phyloP scores from a whole-genome alignment of 176 grass and related monocot genomes.

The Lolium rigidum region DNA sequence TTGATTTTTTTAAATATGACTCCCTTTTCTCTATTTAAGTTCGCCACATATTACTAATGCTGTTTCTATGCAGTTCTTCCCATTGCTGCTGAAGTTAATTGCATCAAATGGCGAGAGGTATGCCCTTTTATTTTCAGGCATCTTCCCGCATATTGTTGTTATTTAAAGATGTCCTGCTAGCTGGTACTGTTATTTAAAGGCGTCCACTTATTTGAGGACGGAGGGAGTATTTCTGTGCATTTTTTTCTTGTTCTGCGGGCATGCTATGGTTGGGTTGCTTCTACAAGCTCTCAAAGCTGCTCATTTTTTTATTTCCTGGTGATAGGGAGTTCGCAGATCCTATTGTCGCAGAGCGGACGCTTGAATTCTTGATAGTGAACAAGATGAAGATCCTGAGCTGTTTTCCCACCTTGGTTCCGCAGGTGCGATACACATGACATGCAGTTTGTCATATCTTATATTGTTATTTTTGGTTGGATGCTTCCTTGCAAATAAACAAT shows the following conservation, averaged over 20 bases:
- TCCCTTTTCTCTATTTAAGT: slow-evolving; percentile 12
- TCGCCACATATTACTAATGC: slow-evolving; percentile 19
- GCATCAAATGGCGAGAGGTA: slow-evolving; percentile 96
- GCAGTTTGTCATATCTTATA: background rate
- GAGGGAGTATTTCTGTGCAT: background rate
- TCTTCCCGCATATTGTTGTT: slow-evolving; percentile 20
- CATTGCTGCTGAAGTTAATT: slow-evolving; percentile 86
- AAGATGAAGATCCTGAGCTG: slow-evolving; percentile 70
- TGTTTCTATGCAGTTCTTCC: slow-evolving; percentile 80
- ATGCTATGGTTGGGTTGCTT: background rate
- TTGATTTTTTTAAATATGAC: slow-evolving; percentile 12
- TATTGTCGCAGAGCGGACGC: slow-evolving; percentile 65
- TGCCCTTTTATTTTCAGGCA: slow-evolving; percentile 29
- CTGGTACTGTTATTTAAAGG: background rate
- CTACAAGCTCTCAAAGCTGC: background rate
- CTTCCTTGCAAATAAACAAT: background rate
- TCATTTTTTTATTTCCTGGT: slow-evolving; percentile 24
- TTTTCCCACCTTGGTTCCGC: slow-evolving; percentile 74
- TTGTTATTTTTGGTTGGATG: background rate
- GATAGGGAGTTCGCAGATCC: slow-evolving; percentile 89
- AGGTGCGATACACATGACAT: slow-evolving; percentile 52
- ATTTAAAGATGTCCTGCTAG: slow-evolving; percentile 13
- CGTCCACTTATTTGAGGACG: too few relatives aligned
- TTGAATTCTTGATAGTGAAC: slow-evolving; percentile 82
- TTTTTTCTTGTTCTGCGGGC: background rate